Evolutionary conservation across 2,329 filamentous ascomycete genomes (phyloP), one percentile per base, ranked within the genome.

Genomic region (Sporothrix humicola): DNA sequence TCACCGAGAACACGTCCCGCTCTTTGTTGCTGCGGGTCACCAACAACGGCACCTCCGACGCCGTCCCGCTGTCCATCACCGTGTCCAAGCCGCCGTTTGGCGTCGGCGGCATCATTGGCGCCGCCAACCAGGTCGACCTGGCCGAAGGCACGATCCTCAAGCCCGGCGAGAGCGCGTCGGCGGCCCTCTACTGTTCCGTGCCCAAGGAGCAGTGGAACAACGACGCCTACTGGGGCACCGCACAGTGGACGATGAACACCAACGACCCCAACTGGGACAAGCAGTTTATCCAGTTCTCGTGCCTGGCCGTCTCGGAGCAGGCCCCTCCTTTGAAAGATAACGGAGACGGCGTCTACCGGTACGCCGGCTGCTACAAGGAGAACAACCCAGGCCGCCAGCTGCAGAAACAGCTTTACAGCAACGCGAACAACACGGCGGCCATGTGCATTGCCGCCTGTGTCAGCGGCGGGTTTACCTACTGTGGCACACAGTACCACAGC

Each of bases 51-150:
- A 83, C 83, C 1, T 79, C 83, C 0, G 85, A 86, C 74, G 85
- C 86, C 69, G 83, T 84, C 23, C 82, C 84, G 1, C 82, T 90
- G 1, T 87, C 85, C 0, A 79, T 90, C 15, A 89, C 88, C 0
- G 87, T 90, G 2, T 90, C 88, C 0, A 90, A 90, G 77, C 87
- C 88, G 3, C 88, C 88, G 0, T 89, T 87, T 71, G 87, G 87
- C 15, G 82, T 87, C 2, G 76, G 80, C n/a, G 85, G 87, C 2
- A 84, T 89, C 26, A 83, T 90, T 54, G 82, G 84, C 23, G 85
- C 87, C 0, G 83, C 82, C 13, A 90, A 90, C 77, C 83, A 85
- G 20, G 82, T 88, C 9, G 88, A 89, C 66, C 83, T 90, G 0
- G 87, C 85, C 0, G 88, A 90, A 77, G 88, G 88, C 2, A 87